phyloP scores from a whole-genome alignment of 768 basidiomycete species.

The Termitomyces sp. region DNA sequence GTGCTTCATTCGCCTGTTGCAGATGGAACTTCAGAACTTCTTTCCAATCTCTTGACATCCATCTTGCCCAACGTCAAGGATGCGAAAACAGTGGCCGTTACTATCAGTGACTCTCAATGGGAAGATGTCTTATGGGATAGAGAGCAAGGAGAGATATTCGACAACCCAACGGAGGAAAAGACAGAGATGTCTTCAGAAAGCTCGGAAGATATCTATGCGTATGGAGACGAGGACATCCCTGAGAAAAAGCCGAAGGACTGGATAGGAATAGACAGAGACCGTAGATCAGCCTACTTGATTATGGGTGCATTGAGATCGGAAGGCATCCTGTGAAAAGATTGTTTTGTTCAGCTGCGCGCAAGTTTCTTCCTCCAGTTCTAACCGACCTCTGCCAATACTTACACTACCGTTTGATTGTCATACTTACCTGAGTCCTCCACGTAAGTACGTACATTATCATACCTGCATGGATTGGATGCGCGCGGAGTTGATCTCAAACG shows the following conservation, averaged over 20 bases:
- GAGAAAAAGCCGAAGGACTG: slow-evolving; percentile 61
- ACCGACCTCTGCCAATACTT: no score
- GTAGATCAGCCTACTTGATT: slow-evolving; percentile 76
- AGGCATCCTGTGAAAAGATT: slow-evolving; percentile 47
- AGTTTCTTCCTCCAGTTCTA: no score
- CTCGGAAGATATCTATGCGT: slow-evolving; percentile 59
- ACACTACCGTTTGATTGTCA: no score
- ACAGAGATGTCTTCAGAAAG: slow-evolving; percentile 22
- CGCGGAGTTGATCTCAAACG: no score
- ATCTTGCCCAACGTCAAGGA: slow-evolving; percentile 72
- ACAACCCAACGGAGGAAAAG: slow-evolving; percentile 19
- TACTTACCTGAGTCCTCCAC: no score
- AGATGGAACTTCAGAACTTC: slow-evolving; percentile 69
- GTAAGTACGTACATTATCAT: no score
- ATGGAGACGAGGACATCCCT: slow-evolving; percentile 55
- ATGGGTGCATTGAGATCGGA: slow-evolving; percentile 75
- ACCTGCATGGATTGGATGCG: no score
- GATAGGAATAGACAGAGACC: slow-evolving; percentile 76
- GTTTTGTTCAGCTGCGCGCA: background rate
- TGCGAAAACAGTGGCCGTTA: slow-evolving; percentile 75
- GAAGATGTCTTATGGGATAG: slow-evolving; percentile 78
- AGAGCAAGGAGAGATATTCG: slow-evolving; percentile 53
- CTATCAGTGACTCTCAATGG: slow-evolving; percentile 77
- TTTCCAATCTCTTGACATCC: slow-evolving; percentile 73
- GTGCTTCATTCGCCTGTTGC: slow-evolving; percentile 60